Evolutionary conservation across 2,329 filamentous ascomycete genomes (phyloP), one percentile per base, ranked within the genome.

Genomic region (Botrytis deweyae): DNA sequence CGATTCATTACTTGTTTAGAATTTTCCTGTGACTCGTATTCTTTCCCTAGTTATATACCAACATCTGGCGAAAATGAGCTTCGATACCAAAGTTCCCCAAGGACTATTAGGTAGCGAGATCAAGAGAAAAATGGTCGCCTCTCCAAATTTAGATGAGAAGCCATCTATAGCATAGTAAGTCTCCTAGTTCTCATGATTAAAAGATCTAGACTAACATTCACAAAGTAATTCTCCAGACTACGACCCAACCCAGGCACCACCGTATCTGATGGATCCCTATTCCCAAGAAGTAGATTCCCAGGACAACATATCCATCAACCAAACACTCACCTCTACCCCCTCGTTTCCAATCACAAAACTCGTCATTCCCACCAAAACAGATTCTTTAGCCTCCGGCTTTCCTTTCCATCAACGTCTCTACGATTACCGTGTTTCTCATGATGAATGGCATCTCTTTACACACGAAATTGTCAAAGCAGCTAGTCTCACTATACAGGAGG

Each of bases 391-490:
- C 9, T 80, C 79, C 8, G 78, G 78, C 20, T 80, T 80, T 64
- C 75, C 76, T 2, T 79, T 76, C 59, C 72, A 77, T 61, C 74
- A 73, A 36, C 70, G 75, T 55, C 73, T 80, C 7, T 70, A 75
- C 33, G 52, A 74, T 22, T 63, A 76, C 14, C 52, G 68, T 14
- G 69, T 80, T 20, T 76, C 78, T n/a, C 75, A 75, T 40, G 76
- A 79, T 44, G 70, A 79, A 70, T 80, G 79, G 79, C 68, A 75
- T 69, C 73, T 77, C 61, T 79, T 79, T 61, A 79, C 71, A 9
- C 71, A 66, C 52, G 78, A 77, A 36, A 73, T 79, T 38, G 73
- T 78, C 4, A 70, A 74, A 10, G 76, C 78, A 16, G 75, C 77
- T 4, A 80, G 75, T 67, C 66, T 79, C 12, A 76, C 74, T 18